phyloP scores from a whole-genome alignment of 2,329 filamentous ascomycete genomes.

The Diaporthe sp. region DNA sequence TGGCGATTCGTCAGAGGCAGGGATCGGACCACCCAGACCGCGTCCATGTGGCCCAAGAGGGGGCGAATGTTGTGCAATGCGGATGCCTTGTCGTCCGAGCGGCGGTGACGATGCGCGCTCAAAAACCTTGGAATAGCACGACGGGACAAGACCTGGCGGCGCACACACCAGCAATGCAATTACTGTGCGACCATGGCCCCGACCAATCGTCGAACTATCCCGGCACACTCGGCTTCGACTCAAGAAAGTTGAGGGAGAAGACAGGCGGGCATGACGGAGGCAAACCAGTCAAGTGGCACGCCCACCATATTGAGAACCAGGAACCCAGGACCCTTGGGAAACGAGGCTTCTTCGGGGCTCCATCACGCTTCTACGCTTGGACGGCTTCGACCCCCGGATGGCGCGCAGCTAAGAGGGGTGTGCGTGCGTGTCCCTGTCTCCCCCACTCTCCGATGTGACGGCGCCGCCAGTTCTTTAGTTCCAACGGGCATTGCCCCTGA shows the following conservation, averaged over 20 bases:
- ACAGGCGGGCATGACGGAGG: slow-evolving; percentile 2
- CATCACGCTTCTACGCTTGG: slow-evolving; percentile 17
- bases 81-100: slow-evolving; percentile 26
- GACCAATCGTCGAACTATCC: background rate
- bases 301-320: background rate
- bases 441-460: slow-evolving; percentile 6
- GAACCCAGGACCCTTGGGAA: slow-evolving; percentile 7
- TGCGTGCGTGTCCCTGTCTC: background rate
- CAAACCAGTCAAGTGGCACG: background rate
- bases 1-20: slow-evolving; percentile 25
- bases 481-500: slow-evolving; percentile 29
- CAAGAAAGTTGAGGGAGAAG: background rate
- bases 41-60: slow-evolving; percentile 14
- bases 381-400: slow-evolving; percentile 19
- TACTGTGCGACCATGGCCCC: background rate
- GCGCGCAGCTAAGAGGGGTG: background rate
- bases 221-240: slow-evolving; percentile 13
- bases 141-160: background rate
- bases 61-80: slow-evolving; percentile 16
- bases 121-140: slow-evolving; percentile 15
- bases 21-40: slow-evolving; percentile 15
- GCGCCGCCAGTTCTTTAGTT: background rate
- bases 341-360: background rate
- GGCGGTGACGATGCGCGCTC: slow-evolving; percentile 4
- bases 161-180: background rate